These are phyloP conservation scores for Bombardia bombarda DNA, from an alignment of 495 filamentous ascomycete genomes.

Conservation along the genomic window DNA sequence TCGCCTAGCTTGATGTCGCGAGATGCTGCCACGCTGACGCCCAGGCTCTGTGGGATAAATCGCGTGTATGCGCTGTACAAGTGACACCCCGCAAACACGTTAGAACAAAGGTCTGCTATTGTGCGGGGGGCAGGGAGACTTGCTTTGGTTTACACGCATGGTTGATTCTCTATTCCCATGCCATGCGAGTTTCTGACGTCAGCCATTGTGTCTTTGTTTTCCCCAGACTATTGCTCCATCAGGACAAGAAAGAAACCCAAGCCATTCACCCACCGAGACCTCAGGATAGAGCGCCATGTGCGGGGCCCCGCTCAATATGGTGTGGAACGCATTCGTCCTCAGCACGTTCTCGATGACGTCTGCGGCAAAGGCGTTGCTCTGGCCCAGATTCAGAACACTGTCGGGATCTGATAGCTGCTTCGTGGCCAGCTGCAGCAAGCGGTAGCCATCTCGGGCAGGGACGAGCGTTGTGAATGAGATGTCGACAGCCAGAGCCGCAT, in stretches of 20 bases:
- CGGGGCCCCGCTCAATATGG: constrained; percentile 16
- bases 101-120: background rate
- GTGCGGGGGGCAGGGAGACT: constrained; percentile 5
- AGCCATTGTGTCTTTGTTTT: background rate
- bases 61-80: constrained; percentile 25
- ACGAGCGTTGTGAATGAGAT: constrained; percentile 24
- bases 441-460: constrained; percentile 20
- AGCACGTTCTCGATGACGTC: constrained; percentile 33
- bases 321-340: constrained; percentile 33
- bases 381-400: constrained; percentile 21
- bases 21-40: constrained; percentile 24
- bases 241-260: constrained; percentile 1
- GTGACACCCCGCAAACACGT: background rate
- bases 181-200: background rate
- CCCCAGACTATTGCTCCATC: background rate
- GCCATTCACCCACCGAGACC: constrained; percentile 30
- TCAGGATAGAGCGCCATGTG: constrained; percentile 31
- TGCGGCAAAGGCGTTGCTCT: constrained; percentile 20
- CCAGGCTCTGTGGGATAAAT: constrained; percentile 23
- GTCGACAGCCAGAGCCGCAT: constrained; percentile 27
- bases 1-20: constrained; percentile 29
- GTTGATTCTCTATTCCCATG: constrained; percentile 25
- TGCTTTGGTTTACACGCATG: constrained; percentile 35
- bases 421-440: constrained; percentile 23
- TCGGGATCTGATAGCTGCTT: constrained; percentile 26